phyloP scores from a whole-genome alignment of 371 early-diverging fungal species.

The Circinella minor region DNA sequence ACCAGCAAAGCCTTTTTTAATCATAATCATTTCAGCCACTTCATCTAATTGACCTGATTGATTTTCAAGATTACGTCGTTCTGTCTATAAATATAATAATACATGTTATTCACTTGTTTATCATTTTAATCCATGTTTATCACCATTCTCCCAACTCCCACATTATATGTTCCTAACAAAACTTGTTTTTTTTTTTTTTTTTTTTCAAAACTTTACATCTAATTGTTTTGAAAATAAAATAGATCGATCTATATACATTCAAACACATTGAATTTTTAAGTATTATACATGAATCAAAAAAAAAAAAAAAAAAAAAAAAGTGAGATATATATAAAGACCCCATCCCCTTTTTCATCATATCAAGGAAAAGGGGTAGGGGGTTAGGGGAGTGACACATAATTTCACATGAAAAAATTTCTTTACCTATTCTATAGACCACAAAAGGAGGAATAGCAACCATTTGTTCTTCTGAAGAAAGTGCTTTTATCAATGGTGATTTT shows the following conservation, averaged over 20 bases:
- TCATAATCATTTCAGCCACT: slow-evolving; percentile 44
- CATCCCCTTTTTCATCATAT: not conserved
- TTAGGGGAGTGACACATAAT: no score
- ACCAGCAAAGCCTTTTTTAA: slow-evolving; percentile 55
- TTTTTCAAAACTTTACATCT: slow-evolving; percentile 27
- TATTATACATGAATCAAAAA: no score
- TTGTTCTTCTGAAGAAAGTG: slow-evolving; percentile 4
- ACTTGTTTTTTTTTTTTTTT: no score
- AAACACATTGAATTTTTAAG: not conserved
- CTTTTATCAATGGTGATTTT: not conserved
- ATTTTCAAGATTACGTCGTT: slow-evolving; percentile 55
- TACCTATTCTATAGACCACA: slow-evolving; percentile 28
- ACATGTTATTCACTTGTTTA: not conserved
- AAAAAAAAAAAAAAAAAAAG: no score
- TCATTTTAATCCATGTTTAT: no score
- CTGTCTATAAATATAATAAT: slow-evolving; percentile 33
- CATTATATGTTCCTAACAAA: not conserved
- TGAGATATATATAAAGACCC: not conserved
- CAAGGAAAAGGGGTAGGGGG: no score
- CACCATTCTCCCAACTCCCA: not conserved
- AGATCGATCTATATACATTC: slow-evolving; percentile 42
- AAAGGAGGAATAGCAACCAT: slow-evolving; percentile 3
- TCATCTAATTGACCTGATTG: slow-evolving; percentile 39
- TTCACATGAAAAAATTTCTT: no score
- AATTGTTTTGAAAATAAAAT: slow-evolving; percentile 60